These are phyloP conservation scores for Pseudogymnoascus sp. DNA, from an alignment of 2,329 filamentous ascomycete genomes.

Conservation along the genomic window DNA sequence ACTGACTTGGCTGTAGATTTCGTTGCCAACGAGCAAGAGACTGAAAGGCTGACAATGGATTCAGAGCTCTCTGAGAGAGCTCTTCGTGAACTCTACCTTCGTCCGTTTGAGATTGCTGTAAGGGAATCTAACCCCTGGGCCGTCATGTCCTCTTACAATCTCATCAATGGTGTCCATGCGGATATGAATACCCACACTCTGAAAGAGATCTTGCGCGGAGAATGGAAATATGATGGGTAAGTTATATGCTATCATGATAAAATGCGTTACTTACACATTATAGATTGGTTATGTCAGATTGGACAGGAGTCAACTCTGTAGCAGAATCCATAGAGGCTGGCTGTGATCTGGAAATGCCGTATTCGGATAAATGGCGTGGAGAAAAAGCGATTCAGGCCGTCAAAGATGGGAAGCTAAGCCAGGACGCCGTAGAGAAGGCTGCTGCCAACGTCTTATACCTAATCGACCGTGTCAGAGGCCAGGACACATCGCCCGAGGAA, in stretches of 20 bases:
- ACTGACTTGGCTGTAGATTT: constrained; percentile 39
- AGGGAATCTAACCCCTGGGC: constrained; percentile 62
- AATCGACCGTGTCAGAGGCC: constrained; percentile 53
- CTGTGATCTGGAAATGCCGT: constrained; percentile 51
- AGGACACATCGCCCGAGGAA: constrained; percentile 47
- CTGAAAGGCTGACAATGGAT: constrained; percentile 55
- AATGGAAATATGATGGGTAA: constrained; percentile 55
- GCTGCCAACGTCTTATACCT: constrained; percentile 52
- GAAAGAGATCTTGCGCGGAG: constrained; percentile 49
- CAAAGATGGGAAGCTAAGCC: constrained; percentile 38
- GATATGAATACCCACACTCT: constrained; percentile 48
- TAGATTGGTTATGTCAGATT: constrained; percentile 50
- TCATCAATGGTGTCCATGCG: constrained; percentile 55
- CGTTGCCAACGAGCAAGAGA: constrained; percentile 67
- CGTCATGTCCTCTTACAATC: constrained; percentile 61
- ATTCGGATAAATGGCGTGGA: constrained; percentile 46
- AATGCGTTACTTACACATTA: constrained; percentile 2
- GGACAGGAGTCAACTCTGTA: constrained; percentile 50
- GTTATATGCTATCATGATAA: constrained; percentile 13
- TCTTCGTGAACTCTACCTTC: constrained; percentile 63
- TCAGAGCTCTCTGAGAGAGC: constrained; percentile 56
- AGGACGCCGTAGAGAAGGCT: constrained; percentile 46
- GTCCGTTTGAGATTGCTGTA: constrained; percentile 65
- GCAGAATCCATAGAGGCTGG: constrained; percentile 47
- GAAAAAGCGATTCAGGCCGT: constrained; percentile 49